Evolutionary conservation across 108 stramenopile genomes (phyloP), one percentile per base, ranked within the genome.

Genomic region (Conticribra weissflogii): DNA sequence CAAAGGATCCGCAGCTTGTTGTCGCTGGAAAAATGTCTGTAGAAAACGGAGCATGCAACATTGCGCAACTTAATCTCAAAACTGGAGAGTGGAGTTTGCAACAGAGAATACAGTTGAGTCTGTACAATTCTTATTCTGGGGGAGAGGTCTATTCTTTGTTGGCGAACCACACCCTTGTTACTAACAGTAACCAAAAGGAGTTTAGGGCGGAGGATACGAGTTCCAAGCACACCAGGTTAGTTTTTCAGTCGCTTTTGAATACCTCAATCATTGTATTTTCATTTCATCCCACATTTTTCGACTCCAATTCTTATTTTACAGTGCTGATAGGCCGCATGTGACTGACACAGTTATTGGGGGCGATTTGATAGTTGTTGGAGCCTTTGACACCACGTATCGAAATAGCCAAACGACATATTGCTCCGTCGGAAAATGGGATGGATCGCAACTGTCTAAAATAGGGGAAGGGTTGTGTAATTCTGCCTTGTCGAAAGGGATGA

Each of bases 371-470:
- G 91, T 96, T n/a, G 96, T 94, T 3, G 97, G 97, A 4, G 89
- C 90, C 7, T 98, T 96, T 79, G 97, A 98, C 78, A 87, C 86
- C 4, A 95, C 94, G 22, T 91, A 96, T 64, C 64, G 86, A 49
- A 91, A 95, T 61, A 93, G 89, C 36, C 97, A 98, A 79, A 89
- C 91, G 32, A 96, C 95, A 12, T 96, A 96, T 75, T 98, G 96
- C 76, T 93, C 92, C 8, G 96, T 97, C 1, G 97, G 94, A 15
- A 84, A 82, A 68, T 97, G 92, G 92, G 83, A 93, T 67, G 96
- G 96, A 28, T 54, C 68, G 23, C 72, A 81, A 33, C 68, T 96
- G 32, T 90, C 86, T 29, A 90, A 94, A 68, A 92, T 96, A 31
- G 95, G 96, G 0, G 96, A 96, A 72, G 96, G 97, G 32, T 75